Percentiles rank a stretch among this genome's conserved stretches.
Conservation (phyloP, 2,329 filamentous ascomycete genomes). For the Aureobasidium sp. region DNA sequence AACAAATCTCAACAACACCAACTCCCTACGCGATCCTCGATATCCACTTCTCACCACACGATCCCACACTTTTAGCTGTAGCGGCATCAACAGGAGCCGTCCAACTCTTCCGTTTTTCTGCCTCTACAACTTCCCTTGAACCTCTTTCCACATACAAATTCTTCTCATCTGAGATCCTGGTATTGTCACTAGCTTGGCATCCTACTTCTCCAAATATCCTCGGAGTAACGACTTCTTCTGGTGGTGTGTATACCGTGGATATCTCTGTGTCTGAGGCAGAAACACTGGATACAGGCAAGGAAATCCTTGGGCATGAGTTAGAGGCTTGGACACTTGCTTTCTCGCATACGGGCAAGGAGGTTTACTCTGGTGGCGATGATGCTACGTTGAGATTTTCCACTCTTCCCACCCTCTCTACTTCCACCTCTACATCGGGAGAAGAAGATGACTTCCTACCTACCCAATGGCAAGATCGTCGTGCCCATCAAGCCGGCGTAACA, state of each 20-base stretch:
- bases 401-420: conserved; percentile 12
- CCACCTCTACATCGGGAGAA: background rate
- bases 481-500: conserved; percentile 78
- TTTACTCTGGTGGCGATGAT: conserved; percentile 72
- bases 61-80: conserved; percentile 52
- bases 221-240: conserved; percentile 63
- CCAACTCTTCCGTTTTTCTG: conserved; percentile 49
- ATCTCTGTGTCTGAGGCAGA: background rate
- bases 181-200: conserved; percentile 69
- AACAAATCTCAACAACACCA: conserved; percentile 35
- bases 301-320: conserved; percentile 37
- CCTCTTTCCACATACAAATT: conserved; percentile 38
- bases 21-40: conserved; percentile 74
- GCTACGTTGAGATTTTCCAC: conserved; percentile 39
- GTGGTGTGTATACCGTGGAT: conserved; percentile 41
- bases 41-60: conserved; percentile 63
- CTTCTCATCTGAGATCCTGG: conserved; percentile 52
- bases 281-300: conserved; percentile 9
- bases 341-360: conserved; percentile 21
- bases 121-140: conserved; percentile 17
- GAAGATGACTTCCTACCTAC: background rate
- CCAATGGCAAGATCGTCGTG: conserved; percentile 43
- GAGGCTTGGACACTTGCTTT: conserved; percentile 71
- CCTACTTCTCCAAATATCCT: conserved; percentile 48
- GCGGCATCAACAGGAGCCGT: conserved; percentile 71